Base-by-base conservation (phyloP, 805 yeast species). In the Vanderwaltozyma verrucispora region DNA sequence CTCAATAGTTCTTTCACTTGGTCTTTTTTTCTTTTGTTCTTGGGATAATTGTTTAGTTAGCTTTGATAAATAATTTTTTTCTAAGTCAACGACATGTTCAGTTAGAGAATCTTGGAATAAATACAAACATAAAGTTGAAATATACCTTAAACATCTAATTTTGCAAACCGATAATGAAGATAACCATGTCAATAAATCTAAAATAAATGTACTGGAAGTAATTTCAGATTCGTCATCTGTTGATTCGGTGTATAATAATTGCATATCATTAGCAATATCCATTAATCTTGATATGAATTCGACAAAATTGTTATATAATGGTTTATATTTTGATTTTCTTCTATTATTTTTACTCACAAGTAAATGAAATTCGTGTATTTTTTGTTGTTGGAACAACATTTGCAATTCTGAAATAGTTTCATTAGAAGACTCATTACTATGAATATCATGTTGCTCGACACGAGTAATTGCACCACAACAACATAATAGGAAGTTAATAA, bases 361-460 rank as follows among this genome's bases (percentile, higher is more conserved):
- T 39, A 85, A 66, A 8, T 88, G 86, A 46, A 74, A 83, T 47
- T 83, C 92, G 49, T 80, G 88, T 28, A 65, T 51, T 36, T 67
- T 66, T 55, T 82, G 88, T 12, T 65, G 63, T 37, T 70, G 65
- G 47, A 83, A 82, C 32, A 72, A 60, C 15, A 74, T 64, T 43
- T 82, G 81, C 20, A 87, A 59, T 55, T 85, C 95, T 4, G 71
- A 75, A 9, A 84, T 72, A 0, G 95, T 83, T 26, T 78, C 81
- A 13, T 71, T 64, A 1, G 92, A 82, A 7, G 83, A 73, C 30
- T 81, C 87, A 37, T 72, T 64, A 49, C 77, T 78, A 18, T 64
- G 66, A 35, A 85, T 77, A 54, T 87, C 96, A 55, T 88, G 94
- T 20, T 75, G 73, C 41, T 77, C 78, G 9, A 84, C 72, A 19